These are phyloP conservation scores for Hippophae rhamnoides DNA, from an alignment of 306 rosid genomes.

Conservation along the genomic window DNA sequence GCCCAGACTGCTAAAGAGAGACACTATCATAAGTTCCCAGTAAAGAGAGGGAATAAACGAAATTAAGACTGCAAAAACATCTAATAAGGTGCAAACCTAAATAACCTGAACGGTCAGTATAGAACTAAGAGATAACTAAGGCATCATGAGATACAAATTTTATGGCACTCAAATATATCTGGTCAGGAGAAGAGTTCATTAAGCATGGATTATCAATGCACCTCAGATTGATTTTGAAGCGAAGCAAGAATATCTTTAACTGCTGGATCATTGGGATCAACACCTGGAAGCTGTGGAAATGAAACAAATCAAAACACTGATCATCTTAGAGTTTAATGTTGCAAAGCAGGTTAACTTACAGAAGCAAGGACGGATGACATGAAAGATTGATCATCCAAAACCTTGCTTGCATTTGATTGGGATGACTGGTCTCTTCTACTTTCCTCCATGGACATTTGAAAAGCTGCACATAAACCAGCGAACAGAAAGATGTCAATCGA, in stretches of 20 bases:
- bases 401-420: conserved; percentile 25
- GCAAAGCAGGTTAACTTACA: conserved; percentile 13
- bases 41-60: too few relatives aligned
- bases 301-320: conserved; percentile 8
- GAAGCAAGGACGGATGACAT: conserved; percentile 31
- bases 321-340: not conserved
- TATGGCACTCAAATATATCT: not conserved
- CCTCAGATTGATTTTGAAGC: conserved; percentile 26
- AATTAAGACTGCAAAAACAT: not conserved
- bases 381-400: conserved; percentile 28
- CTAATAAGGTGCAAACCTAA: not conserved
- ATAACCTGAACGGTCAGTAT: not conserved
- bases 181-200: not conserved
- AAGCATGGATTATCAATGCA: not conserved
- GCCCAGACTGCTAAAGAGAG: conserved; percentile 2
- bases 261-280: conserved; percentile 38
- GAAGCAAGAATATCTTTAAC: conserved; percentile 31
- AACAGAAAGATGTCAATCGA: not conserved
- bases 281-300: conserved; percentile 33
- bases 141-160: not conserved
- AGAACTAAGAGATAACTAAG: not conserved
- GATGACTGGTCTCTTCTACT: conserved; percentile 5
- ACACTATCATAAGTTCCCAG: too few relatives aligned
- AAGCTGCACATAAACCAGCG: conserved; percentile 25
- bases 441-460: conserved; percentile 36